Conservation (phyloP, 306 rosid species). For the Erythrophleum fordii region DNA sequence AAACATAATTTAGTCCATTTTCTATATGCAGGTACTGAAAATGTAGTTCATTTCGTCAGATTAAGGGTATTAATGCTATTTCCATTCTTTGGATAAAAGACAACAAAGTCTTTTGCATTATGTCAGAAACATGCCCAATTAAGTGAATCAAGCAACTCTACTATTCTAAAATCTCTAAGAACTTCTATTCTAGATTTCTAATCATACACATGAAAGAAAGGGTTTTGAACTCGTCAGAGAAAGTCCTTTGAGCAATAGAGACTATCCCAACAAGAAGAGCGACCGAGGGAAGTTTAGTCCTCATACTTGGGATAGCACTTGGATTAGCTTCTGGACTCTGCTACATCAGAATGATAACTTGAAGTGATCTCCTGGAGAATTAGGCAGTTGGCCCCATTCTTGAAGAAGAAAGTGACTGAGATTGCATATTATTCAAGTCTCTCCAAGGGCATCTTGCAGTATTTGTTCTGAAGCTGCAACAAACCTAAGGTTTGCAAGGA, state of each 20-base stretch:
- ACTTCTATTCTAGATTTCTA: too few relatives aligned
- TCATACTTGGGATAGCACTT: neutral
- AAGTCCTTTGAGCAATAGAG: neutral
- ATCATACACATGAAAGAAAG: too few relatives aligned
- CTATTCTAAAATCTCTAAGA: neutral
- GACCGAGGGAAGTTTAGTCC: neutral
- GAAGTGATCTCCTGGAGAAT: neutral
- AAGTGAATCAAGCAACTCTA: too few relatives aligned
- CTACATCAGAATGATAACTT: conserved; percentile 3
- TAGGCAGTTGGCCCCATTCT: neutral
- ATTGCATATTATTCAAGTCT: neutral
- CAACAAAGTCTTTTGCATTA: neutral
- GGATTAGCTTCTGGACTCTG: neutral
- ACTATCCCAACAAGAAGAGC: neutral
- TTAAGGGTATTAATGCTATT: too few relatives aligned
- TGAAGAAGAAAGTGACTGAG: neutral
- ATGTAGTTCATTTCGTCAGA: neutral
- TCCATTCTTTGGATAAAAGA: neutral
- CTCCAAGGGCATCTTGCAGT: neutral
- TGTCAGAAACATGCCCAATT: neutral
- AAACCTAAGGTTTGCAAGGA: neutral
- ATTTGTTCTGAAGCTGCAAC: conserved; percentile 5
- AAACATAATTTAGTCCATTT: too few relatives aligned
- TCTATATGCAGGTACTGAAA: neutral
- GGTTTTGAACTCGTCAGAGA: too few relatives aligned